Percentiles rank a stretch among this genome's conserved stretches.
phyloP scores from a whole-genome alignment of 2,329 filamentous ascomycete genomes.

The Trichoderma hamatum region DNA sequence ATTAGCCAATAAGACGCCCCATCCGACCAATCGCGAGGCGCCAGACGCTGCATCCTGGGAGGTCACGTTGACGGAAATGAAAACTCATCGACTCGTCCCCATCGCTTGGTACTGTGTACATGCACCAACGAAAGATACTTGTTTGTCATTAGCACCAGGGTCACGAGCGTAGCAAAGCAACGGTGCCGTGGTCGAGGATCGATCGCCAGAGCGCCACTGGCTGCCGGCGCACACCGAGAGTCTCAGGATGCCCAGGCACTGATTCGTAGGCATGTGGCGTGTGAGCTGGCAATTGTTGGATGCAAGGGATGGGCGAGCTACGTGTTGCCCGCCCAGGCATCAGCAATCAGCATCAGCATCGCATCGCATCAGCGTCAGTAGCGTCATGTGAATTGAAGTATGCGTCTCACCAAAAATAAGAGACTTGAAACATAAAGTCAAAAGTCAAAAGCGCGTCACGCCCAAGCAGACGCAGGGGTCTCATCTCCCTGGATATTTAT shows the following conservation, averaged over 20 bases:
- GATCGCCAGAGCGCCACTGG: neutral
- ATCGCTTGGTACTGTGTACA: neutral
- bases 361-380: neutral
- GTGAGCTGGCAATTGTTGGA: neutral
- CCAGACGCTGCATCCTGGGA: constrained; percentile 5
- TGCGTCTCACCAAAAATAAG: neutral
- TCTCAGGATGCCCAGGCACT: neutral
- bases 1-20: constrained; percentile 27
- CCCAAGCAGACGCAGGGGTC: neutral
- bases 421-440: neutral
- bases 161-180: neutral
- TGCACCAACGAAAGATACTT: neutral
- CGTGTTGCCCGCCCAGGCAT: neutral
- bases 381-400: constrained; percentile 3
- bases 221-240: constrained; percentile 1
- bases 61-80: constrained; percentile 29
- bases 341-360: constrained; percentile 8
- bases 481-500: neutral
- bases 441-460: neutral
- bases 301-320: neutral
- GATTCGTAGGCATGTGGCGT: neutral
- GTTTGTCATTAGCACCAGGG: neutral
- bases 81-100: neutral
- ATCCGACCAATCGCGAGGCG: constrained; percentile 23
- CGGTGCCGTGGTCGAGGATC: neutral